Percentiles rank a stretch among this genome's conserved stretches.
Conservation (phyloP, 768 basidiomycete genomes). For the Leccinellum rugosiceps region DNA sequence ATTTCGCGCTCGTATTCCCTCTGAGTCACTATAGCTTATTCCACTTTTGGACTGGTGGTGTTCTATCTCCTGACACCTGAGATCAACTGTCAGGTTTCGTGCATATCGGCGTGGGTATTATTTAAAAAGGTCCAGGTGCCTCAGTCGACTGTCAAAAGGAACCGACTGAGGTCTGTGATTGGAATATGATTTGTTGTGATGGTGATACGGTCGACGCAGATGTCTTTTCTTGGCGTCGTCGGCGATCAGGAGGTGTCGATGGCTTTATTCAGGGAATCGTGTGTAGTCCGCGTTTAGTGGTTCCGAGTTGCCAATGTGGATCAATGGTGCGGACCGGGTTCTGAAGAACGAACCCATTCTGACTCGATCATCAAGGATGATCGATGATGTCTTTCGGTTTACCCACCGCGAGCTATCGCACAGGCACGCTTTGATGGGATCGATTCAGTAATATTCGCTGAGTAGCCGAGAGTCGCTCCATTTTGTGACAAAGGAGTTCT, state of each 20-base stretch:
- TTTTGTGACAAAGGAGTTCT: conserved; percentile 8
- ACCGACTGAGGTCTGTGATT: background rate
- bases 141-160: background rate
- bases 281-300: background rate
- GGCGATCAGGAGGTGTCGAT: conserved; percentile 1
- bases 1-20: background rate
- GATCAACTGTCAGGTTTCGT: conserved; percentile 1
- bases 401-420: background rate
- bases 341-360: background rate
- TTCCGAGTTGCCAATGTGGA: background rate
- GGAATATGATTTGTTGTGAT: conserved; percentile 15
- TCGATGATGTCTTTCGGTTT: background rate
- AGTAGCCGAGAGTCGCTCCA: background rate
- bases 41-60: background rate
- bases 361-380: no score
- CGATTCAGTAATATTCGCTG: background rate
- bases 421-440: no score
- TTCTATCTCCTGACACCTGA: background rate
- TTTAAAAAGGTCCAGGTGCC: background rate
- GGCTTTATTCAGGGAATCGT: background rate
- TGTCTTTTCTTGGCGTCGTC: conserved; percentile 1
- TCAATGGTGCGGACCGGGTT: background rate
- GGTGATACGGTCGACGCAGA: conserved; percentile 3
- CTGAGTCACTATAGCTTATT: background rate
- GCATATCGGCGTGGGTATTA: background rate